A percentile compares a stretch with the other conserved stretches of the same genome.
phyloP scores from a whole-genome alignment of 2,329 filamentous ascomycete species.

The Phoma herbarum region DNA sequence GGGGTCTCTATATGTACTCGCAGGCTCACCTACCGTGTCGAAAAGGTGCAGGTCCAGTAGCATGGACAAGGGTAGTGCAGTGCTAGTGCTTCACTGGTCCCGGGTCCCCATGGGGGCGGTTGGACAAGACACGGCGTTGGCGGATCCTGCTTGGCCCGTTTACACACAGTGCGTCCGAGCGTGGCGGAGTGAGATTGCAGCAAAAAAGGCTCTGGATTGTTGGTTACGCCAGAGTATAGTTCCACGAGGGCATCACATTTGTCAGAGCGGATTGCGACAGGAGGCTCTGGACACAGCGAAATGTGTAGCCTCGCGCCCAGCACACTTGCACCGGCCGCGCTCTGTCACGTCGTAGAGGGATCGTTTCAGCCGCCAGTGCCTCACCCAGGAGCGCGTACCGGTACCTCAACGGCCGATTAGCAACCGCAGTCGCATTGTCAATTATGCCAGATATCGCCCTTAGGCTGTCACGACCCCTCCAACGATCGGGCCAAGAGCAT shows the following conservation, averaged over 20 bases:
- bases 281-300: neutral
- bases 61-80: slow-evolving; percentile 17
- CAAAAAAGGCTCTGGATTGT: slow-evolving; percentile 22
- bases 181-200: slow-evolving; percentile 35
- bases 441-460: slow-evolving; percentile 21
- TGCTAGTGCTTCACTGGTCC: slow-evolving; percentile 27
- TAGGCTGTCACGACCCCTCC: slow-evolving; percentile 23
- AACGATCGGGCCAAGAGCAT: slow-evolving; percentile 46
- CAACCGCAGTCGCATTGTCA: slow-evolving; percentile 9
- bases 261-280: slow-evolving; percentile 23
- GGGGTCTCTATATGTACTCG: slow-evolving; percentile 45
- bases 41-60: slow-evolving; percentile 11
- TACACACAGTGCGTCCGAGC: slow-evolving; percentile 33
- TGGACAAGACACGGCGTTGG: slow-evolving; percentile 37
- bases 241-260: slow-evolving; percentile 32
- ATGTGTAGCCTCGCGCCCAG: slow-evolving; percentile 7
- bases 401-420: slow-evolving; percentile 28
- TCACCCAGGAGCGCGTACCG: slow-evolving; percentile 17
- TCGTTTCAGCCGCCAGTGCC: slow-evolving; percentile 30
- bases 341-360: slow-evolving; percentile 11
- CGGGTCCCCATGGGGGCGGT: slow-evolving; percentile 50
- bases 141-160: slow-evolving; percentile 41
- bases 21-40: slow-evolving; percentile 20
- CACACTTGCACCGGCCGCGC: neutral
- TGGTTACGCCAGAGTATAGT: slow-evolving; percentile 29